These are phyloP conservation scores for Calonectria honghensis DNA, from an alignment of 2,329 filamentous ascomycete genomes.

Conservation along the genomic window DNA sequence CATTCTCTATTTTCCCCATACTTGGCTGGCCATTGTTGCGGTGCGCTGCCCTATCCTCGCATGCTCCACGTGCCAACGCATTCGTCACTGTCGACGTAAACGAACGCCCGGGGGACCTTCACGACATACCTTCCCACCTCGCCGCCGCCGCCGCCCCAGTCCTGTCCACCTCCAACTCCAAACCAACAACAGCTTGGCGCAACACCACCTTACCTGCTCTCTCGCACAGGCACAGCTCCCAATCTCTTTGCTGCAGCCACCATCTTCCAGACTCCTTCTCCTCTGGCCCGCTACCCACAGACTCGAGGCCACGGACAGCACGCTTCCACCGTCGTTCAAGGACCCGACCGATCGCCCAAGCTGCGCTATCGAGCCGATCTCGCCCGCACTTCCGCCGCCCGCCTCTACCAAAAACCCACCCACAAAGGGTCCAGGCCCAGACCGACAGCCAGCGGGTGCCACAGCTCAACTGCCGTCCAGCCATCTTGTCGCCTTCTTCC, in stretches of 20 bases:
- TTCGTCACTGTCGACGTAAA: slow-evolving; percentile 24
- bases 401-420: slow-evolving; percentile 49
- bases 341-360: slow-evolving; percentile 44
- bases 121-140: slow-evolving; percentile 18
- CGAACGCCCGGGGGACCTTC: neutral
- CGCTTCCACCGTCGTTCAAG: slow-evolving; percentile 42
- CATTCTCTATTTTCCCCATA: slow-evolving; percentile 12
- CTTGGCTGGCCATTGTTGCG: neutral
- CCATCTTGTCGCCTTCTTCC: slow-evolving; percentile 34
- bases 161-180: slow-evolving; percentile 10
- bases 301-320: slow-evolving; percentile 18
- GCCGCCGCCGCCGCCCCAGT: neutral
- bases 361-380: slow-evolving; percentile 49
- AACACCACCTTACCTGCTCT: slow-evolving; percentile 16
- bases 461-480: slow-evolving; percentile 47
- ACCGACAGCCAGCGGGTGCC: slow-evolving; percentile 47
- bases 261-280: slow-evolving; percentile 30
- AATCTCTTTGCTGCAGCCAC: slow-evolving; percentile 28
- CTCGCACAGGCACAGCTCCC: slow-evolving; percentile 9
- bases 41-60: slow-evolving; percentile 4
- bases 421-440: slow-evolving; percentile 46
- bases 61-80: slow-evolving; percentile 12
- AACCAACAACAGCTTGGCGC: slow-evolving; percentile 24
- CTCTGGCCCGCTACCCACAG: slow-evolving; percentile 41
- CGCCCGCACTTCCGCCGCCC: slow-evolving; percentile 51